Evolutionary conservation across 2,329 filamentous ascomycete genomes (phyloP).

Genomic region (Hyphodiscus sp.): DNA sequence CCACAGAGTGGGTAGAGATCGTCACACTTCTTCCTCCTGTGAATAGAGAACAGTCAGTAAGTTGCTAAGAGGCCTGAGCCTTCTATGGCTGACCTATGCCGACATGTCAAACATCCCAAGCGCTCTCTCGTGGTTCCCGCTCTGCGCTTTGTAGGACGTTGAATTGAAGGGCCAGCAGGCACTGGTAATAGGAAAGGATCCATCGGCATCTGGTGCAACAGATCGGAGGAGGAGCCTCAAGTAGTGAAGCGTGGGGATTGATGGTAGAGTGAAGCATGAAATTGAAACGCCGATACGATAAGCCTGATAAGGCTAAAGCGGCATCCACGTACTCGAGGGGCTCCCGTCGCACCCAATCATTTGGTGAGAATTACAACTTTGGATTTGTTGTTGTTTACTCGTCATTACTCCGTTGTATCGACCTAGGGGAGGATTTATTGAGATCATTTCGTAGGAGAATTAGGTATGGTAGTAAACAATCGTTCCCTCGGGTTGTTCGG

Average conservation of each 20-base stretch:
- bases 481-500: too few species aligned
- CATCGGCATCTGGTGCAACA: not conserved
- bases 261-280: not conserved
- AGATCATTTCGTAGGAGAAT: too few species aligned
- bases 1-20: not conserved
- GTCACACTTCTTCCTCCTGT: not conserved
- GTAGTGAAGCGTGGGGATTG: not conserved
- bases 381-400: too few species aligned
- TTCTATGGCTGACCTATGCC: not conserved
- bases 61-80: not conserved
- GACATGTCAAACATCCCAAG: not conserved
- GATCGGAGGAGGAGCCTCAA: not conserved
- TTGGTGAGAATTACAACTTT: too few species aligned
- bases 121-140: not conserved
- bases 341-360: too few species aligned
- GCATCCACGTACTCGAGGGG: too few species aligned
- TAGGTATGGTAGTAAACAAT: too few species aligned
- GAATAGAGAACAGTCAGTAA: not conserved
- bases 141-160: not conserved
- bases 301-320: not conserved
- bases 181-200: not conserved
- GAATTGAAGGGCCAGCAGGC: not conserved
- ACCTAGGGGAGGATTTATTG: too few species aligned
- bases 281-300: not conserved
- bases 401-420: too few species aligned